These are phyloP conservation scores for Suillus sp. DNA, from an alignment of 768 basidiomycete genomes.

Conservation along the genomic window DNA sequence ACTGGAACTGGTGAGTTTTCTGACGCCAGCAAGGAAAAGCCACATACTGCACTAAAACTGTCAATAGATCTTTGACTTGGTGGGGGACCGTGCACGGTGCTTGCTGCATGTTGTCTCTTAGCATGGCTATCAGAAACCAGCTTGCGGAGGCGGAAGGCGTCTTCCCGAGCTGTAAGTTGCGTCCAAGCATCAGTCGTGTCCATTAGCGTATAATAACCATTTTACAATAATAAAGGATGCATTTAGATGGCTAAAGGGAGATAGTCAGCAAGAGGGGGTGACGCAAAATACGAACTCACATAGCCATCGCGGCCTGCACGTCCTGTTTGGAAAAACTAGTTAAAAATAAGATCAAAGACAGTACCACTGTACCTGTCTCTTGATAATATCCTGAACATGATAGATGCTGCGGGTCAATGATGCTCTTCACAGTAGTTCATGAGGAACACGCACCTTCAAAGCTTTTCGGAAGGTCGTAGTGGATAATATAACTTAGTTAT, in stretches of 20 bases:
- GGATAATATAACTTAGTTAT: slow-evolving; percentile 62
- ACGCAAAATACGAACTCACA: slow-evolving; percentile 41
- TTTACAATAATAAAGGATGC: slow-evolving; percentile 81
- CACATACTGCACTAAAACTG: slow-evolving; percentile 62
- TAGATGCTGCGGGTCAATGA: background rate
- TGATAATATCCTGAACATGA: slow-evolving; percentile 72
- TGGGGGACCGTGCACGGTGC: slow-evolving; percentile 49
- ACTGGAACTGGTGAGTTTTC: slow-evolving; percentile 28
- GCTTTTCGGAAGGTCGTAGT: slow-evolving; percentile 81
- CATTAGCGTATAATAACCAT: background rate
- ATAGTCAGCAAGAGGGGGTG: background rate
- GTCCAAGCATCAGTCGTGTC: background rate
- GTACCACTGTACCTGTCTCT: slow-evolving; percentile 62
- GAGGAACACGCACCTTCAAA: slow-evolving; percentile 61
- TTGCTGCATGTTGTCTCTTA: slow-evolving; percentile 45
- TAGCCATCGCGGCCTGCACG: slow-evolving; percentile 78
- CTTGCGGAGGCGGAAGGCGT: slow-evolving; percentile 55
- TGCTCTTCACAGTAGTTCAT: background rate
- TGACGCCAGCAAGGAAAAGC: slow-evolving; percentile 25
- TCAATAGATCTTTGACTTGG: slow-evolving; percentile 69
- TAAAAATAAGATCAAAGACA: background rate
- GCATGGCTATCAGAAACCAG: slow-evolving; percentile 51
- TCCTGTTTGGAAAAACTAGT: slow-evolving; percentile 43
- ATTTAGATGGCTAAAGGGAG: slow-evolving; percentile 66
- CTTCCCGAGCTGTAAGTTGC: slow-evolving; percentile 65